phyloP scores from a whole-genome alignment of 371 early-diverging fungal genomes.

The Mortierella sp. region DNA sequence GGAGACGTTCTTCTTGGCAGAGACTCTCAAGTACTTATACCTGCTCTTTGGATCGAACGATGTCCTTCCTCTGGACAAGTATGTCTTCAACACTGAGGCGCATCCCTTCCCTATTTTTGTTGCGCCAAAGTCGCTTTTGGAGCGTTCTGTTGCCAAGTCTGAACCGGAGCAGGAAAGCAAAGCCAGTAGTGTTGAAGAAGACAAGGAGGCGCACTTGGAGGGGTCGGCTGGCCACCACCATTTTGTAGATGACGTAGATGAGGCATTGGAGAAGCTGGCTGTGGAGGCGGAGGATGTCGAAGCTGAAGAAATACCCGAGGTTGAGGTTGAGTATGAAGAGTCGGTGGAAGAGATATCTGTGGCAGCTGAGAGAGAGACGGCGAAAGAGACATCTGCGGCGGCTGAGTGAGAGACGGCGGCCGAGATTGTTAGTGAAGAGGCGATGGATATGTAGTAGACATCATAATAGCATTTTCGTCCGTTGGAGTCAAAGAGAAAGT shows the following conservation, averaged over 20 bases:
- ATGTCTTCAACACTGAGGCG: constrained; percentile 92
- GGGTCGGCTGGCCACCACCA: constrained; percentile 3
- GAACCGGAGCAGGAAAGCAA: constrained; percentile 4
- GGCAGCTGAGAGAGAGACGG: neutral
- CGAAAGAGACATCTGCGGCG: neutral
- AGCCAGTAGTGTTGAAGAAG: neutral
- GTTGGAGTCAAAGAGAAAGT: too few species aligned
- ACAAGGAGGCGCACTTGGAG: constrained; percentile 10
- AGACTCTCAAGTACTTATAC: constrained; percentile 96
- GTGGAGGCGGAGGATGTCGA: constrained; percentile 7
- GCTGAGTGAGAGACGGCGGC: neutral
- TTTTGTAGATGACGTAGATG: constrained; percentile 17
- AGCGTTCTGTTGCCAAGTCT: neutral
- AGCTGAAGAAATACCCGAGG: constrained; percentile 18
- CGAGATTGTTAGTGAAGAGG: neutral
- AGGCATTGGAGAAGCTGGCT: constrained; percentile 13
- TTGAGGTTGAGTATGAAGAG: constrained; percentile 36
- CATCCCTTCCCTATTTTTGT: constrained; percentile 84
- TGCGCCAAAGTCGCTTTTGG: constrained; percentile 40
- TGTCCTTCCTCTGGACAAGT: constrained; percentile 82
- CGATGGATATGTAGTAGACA: neutral
- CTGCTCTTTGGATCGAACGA: constrained; percentile 83
- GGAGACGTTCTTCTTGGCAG: constrained; percentile 89
- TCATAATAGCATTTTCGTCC: too few species aligned
- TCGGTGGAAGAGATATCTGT: neutral